Evolutionary conservation across 176 grass and related monocot species (phyloP).

Genomic region (Eleusine coracana): DNA sequence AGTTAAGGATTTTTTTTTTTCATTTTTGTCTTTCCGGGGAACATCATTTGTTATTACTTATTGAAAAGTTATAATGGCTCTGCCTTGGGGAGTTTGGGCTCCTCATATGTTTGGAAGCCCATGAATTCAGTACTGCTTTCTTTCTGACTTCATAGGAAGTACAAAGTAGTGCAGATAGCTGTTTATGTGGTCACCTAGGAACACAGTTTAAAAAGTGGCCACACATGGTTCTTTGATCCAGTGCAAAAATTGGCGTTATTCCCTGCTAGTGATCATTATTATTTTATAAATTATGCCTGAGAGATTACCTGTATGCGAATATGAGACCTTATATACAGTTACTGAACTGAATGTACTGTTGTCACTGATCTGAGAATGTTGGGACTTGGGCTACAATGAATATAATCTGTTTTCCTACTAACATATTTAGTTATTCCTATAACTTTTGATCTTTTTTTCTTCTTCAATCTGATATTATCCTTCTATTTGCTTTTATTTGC

Average conservation of each 20-base stretch:
- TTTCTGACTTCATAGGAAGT: not conserved
- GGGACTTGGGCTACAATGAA: not conserved
- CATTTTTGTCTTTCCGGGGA: not conserved
- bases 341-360: not conserved
- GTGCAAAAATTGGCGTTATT: not conserved
- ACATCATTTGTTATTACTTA: conserved; percentile 2
- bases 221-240: not conserved
- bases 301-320: conserved; percentile 8
- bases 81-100: not conserved
- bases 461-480: not conserved
- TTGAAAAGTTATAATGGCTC: not conserved
- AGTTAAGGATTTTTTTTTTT: not conserved
- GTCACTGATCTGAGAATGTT: conserved; percentile 8
- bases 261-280: not conserved
- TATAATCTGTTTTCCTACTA: conserved; percentile 3
- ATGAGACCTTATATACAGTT: conserved; percentile 9
- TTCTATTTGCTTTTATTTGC: not conserved
- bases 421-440: conserved; percentile 24
- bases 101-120: not conserved
- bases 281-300: not conserved
- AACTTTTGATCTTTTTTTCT: not conserved
- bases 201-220: conserved; percentile 4
- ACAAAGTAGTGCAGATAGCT: not conserved
- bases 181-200: not conserved
- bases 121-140: not conserved